Percentiles rank a stretch among this genome's conserved stretches.
These are phyloP conservation scores for Rauvolfia tetraphylla DNA, from an alignment of 257 asterid genomes.

Conservation along the genomic window DNA sequence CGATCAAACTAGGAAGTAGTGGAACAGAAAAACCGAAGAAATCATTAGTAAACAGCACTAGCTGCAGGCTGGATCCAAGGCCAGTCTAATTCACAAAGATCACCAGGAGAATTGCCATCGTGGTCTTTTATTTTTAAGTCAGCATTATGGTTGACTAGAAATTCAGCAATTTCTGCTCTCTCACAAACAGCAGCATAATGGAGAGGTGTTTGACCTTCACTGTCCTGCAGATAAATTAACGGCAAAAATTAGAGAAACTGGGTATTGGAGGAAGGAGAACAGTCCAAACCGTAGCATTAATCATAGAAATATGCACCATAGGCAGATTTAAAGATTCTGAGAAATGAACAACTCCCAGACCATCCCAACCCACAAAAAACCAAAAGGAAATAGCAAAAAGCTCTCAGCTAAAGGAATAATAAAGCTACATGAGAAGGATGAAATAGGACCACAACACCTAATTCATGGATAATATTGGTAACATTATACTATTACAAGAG, in stretches of 20 bases:
- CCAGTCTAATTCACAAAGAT: constrained; percentile 70
- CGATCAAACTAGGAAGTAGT: constrained; percentile 24
- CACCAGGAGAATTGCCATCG: constrained; percentile 72
- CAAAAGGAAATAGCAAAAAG: background rate
- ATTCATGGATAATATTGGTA: background rate
- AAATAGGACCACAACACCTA: background rate
- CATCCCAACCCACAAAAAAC: background rate
- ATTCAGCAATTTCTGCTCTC: constrained; percentile 66
- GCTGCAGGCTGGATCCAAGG: constrained; percentile 53
- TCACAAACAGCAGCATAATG: constrained; percentile 97
- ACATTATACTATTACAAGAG: background rate
- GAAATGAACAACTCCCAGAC: background rate
- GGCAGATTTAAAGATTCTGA: background rate
- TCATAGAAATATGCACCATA: background rate
- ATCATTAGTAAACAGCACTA: constrained; percentile 22
- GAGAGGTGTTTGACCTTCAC: constrained; percentile 86
- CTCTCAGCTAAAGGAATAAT: background rate
- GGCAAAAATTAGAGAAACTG: background rate
- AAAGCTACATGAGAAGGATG: background rate
- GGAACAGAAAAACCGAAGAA: constrained; percentile 8
- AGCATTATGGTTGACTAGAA: constrained; percentile 78
- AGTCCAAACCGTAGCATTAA: background rate
- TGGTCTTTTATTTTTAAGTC: constrained; percentile 58
- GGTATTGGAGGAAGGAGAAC: background rate
- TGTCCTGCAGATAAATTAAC: constrained; percentile 48